Base-by-base conservation (phyloP, 2,329 filamentous ascomycete genomes). In the Didymella pomorum region DNA sequence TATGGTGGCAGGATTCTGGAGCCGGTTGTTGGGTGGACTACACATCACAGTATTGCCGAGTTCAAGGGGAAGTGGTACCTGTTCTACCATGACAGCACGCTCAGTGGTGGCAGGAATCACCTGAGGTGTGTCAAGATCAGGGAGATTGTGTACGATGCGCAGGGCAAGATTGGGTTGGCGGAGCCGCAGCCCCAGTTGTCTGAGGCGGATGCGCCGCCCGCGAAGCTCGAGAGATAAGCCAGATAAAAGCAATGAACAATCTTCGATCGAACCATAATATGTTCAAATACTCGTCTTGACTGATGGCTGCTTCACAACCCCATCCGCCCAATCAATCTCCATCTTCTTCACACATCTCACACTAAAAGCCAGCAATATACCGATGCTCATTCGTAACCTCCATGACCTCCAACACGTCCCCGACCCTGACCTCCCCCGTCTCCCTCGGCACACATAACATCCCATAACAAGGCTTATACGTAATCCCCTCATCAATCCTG, bases 21-120 rank as follows among this genome's bases (percentile, higher is more conserved):
- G 80, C 90, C 90, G 0, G 90, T 93, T 5, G 75, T 90, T 25
- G 90, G 90, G 1, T 93, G 90, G 90, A 93, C 90, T 42, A 93
- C 90, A 53, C 90, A 93, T 77, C 90, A 93, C 74, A 90, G 87
- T 3, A 89, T 93, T 65, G 88, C 89, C 10, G 89, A 92, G 80
- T 91, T 90, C 70, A 74, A 86, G 76, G 88, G 84, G 4, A 84
- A 83, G 63, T 92, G 89, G 86, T 93, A 86, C 76, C 73, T 93
- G 56, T 93, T 93, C 74, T 87, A 92, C 73, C 90, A 93, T 71
- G 90, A 93, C 78, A 87, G 87, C 59, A 85, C 86, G 71, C 73
- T 92, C 55, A 90, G 87, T 52, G 81, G 82, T 16, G 89, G 89
- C 0, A 85, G 90, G 51, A 86, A 89, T 69, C 90, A 93, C 73